A percentile compares a stretch with the other conserved stretches of the same genome.
Evolutionary conservation across 2,329 filamentous ascomycete species (phyloP).

Genomic region (Cladosporium sp.): DNA sequence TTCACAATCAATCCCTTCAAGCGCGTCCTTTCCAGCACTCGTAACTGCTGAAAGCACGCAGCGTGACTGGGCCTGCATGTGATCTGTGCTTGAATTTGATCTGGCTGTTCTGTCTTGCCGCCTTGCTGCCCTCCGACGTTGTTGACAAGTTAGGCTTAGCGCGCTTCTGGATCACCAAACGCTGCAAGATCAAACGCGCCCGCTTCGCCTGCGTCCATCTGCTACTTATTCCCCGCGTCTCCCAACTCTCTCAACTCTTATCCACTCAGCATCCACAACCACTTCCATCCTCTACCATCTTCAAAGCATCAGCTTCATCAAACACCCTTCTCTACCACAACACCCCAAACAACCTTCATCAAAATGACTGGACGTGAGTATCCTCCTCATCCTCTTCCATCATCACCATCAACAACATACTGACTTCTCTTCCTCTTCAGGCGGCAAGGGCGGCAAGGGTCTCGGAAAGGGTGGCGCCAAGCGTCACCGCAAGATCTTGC

Average conservation of each 20-base stretch:
- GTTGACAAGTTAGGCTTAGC: conserved; percentile 11
- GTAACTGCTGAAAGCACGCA: conserved; percentile 11
- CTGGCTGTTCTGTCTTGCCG: conserved; percentile 1
- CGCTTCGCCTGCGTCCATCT: not conserved
- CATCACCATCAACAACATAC: conserved; percentile 16
- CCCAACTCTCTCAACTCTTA: conserved; percentile 1
- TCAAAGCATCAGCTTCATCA: conserved; percentile 12
- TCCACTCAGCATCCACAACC: conserved; percentile 12
- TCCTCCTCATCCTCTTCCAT: conserved; percentile 6
- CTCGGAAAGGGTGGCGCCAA: conserved; percentile 98
- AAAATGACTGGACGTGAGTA: conserved; percentile 50
- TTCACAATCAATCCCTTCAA: conserved; percentile 14
- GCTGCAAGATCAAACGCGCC: conserved; percentile 15
- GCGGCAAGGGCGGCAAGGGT: conserved; percentile 94
- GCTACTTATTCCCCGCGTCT: conserved; percentile 7
- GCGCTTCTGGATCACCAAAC: conserved; percentile 14
- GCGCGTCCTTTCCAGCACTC: conserved; percentile 13
- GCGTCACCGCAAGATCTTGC: conserved; percentile 98
- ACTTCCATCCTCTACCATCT: conserved; percentile 2
- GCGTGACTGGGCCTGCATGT: not conserved
- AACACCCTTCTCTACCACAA: conserved; percentile 21
- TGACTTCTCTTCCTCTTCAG: conserved; percentile 43
- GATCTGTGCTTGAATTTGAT: conserved; percentile 13
- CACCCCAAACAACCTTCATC: conserved; percentile 31
- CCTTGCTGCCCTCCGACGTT: too few species aligned